phyloP scores from a whole-genome alignment of 2,329 filamentous ascomycete genomes.

The Coccinonectria pachysandricola region DNA sequence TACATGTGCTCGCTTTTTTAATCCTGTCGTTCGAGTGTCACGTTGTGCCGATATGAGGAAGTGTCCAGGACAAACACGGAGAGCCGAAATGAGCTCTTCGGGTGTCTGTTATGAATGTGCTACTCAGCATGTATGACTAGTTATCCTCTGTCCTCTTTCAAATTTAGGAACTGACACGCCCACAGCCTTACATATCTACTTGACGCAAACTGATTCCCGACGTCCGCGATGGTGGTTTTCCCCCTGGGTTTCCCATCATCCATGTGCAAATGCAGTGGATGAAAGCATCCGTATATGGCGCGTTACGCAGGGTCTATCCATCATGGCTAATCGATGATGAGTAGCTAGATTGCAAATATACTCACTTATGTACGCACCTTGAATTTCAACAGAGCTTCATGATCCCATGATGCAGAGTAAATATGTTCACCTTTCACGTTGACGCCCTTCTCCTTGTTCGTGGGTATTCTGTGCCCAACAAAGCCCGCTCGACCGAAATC shows the following conservation, averaged over 20 bases:
- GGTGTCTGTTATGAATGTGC: neutral
- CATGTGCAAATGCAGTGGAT: slow-evolving; percentile 2
- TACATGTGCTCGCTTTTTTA: too few species aligned
- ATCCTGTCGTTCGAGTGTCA: neutral
- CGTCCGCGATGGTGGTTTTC: slow-evolving; percentile 2
- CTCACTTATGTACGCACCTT: slow-evolving; percentile 1
- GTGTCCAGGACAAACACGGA: neutral
- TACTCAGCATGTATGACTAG: slow-evolving; percentile 1
- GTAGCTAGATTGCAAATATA: neutral
- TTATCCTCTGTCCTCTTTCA: neutral
- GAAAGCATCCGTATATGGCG: neutral
- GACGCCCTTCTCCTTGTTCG: slow-evolving; percentile 1
- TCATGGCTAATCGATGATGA: neutral
- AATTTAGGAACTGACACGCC: neutral
- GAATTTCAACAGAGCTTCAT: slow-evolving; percentile 1
- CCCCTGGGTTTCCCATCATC: slow-evolving; percentile 3
- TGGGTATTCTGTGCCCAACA: slow-evolving; percentile 1
- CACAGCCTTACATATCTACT: slow-evolving; percentile 1
- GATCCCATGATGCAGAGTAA: slow-evolving; percentile 2
- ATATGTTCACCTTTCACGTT: neutral
- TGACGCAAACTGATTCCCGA: slow-evolving; percentile 1
- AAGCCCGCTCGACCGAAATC: slow-evolving; percentile 2
- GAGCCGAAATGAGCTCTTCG: neutral
- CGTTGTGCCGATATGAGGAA: slow-evolving; percentile 1
- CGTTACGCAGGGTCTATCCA: too few species aligned